Percentiles rank a stretch among this genome's conserved stretches.
Evolutionary conservation across 768 basidiomycete genomes (phyloP).

Genomic region (Crassisporium funariophilum): DNA sequence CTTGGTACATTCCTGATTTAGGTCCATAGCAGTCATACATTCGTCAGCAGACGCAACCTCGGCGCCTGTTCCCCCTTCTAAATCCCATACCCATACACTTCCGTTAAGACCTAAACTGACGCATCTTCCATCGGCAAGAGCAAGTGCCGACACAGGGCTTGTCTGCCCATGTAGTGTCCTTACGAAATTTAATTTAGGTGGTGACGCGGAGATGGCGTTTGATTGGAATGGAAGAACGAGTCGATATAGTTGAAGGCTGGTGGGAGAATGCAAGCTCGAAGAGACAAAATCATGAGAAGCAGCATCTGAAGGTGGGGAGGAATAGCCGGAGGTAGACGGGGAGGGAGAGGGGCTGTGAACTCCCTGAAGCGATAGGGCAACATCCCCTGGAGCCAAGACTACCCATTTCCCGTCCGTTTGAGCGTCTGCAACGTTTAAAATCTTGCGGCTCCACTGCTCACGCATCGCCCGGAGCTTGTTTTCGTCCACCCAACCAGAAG

Average conservation of each 20-base stretch:
- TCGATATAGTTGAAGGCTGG: constrained; percentile 74
- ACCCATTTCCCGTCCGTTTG: constrained; percentile 89
- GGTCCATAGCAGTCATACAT: constrained; percentile 15
- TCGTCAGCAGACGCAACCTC: constrained; percentile 38
- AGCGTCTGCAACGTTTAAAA: constrained; percentile 66
- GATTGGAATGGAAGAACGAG: constrained; percentile 54
- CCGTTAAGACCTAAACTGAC: constrained; percentile 74
- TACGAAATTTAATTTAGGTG: constrained; percentile 70
- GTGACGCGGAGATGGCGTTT: constrained; percentile 50
- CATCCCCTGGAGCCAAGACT: constrained; percentile 66
- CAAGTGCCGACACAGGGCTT: constrained; percentile 65
- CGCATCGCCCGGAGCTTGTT: constrained; percentile 61
- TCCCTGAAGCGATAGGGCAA: constrained; percentile 8
- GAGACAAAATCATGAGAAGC: constrained; percentile 25
- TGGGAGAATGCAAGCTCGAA: constrained; percentile 39
- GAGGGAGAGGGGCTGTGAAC: constrained; percentile 15
- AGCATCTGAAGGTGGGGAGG: constrained; percentile 18
- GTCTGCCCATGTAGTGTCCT: constrained; percentile 71
- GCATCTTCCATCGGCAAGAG: constrained; percentile 81
- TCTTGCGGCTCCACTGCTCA: constrained; percentile 80
- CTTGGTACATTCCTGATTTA: constrained; percentile 22
- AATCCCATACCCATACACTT: constrained; percentile 85
- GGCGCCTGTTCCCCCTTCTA: constrained; percentile 59
- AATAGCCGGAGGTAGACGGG: constrained; percentile 12
- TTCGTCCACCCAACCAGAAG: constrained; percentile 72